Percentiles rank a stretch among this genome's conserved stretches.
These are phyloP conservation scores for Trichophyton equinum DNA, from an alignment of 2,329 filamentous ascomycete species.

Conservation along the genomic window DNA sequence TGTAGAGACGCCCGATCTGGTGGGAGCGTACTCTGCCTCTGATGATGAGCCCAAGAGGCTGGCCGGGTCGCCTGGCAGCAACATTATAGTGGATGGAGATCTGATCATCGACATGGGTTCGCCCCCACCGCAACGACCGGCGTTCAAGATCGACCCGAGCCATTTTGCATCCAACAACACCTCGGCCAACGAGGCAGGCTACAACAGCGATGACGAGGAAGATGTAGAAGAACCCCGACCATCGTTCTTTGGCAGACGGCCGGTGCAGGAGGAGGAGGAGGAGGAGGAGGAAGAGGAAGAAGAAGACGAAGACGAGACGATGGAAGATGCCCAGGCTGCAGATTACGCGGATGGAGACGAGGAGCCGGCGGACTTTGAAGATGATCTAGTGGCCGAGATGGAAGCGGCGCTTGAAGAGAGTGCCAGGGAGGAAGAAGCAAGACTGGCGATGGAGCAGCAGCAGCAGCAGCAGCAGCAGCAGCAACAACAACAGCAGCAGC, in stretches of 20 bases:
- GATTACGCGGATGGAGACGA: slow-evolving; percentile 18
- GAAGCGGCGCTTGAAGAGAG: slow-evolving; percentile 41
- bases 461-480: slow-evolving; percentile 20
- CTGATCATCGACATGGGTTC: slow-evolving; percentile 40
- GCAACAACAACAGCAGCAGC: slow-evolving; percentile 13
- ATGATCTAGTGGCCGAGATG: slow-evolving; percentile 46
- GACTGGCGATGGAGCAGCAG: slow-evolving; percentile 21
- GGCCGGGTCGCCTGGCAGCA: slow-evolving; percentile 26
- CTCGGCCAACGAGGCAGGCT: slow-evolving; percentile 21
- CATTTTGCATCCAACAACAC: slow-evolving; percentile 33
- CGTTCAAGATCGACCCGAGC: slow-evolving; percentile 29
- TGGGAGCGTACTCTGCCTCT: slow-evolving; percentile 20
- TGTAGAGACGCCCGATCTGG: slow-evolving; percentile 18
- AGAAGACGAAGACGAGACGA: slow-evolving; percentile 17
- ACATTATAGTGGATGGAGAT: slow-evolving; percentile 36
- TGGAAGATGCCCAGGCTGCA: slow-evolving; percentile 16
- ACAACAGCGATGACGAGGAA: slow-evolving; percentile 28
- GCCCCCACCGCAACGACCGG: slow-evolving; percentile 29
- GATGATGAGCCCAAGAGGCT: slow-evolving; percentile 25
- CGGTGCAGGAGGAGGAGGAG: slow-evolving; percentile 9
- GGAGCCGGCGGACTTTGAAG: slow-evolving; percentile 32
- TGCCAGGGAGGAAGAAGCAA: slow-evolving; percentile 28
- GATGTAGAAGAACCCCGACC: slow-evolving; percentile 26
- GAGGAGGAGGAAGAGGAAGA: slow-evolving; percentile 15
- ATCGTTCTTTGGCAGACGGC: slow-evolving; percentile 22